Evolutionary conservation across 1,284 basidiomycete species (phyloP), one percentile per base, ranked within the genome.

Genomic region (Apiotrichum montevideense): DNA sequence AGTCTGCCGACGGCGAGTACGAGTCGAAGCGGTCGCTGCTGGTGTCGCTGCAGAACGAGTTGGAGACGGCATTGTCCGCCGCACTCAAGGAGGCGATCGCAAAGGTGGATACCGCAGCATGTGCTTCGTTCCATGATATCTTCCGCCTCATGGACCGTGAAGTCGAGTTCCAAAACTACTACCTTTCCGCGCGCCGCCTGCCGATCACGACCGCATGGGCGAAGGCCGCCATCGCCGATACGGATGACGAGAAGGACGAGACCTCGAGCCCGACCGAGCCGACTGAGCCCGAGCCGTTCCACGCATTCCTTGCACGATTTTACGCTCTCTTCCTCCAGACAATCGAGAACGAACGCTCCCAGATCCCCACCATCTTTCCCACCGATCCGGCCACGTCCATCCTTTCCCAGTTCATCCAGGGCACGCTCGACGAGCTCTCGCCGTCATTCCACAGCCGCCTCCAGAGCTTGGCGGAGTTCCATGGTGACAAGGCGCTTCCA

Each of bases 131-230:
- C 74, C 91, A 87, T 70, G 80, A 82, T 29, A 91, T 96, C 51
- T 97, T 96, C 74, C 83, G 83, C 59, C 84, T 88, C 68, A 96
- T 97, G 60, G 88, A 94, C 67, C 82, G 93, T 46, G 90, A 90
- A 71, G 80, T 84, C 10, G 93, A 96, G 74, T 97, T 94, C 73
- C 83, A 88, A 61, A 87, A 88, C 68, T 95, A 94, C 72, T 97
- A 96, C 78, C 90, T 92, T 72, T 89, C 88, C 6, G 87, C 88
- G 4, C 81, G 90, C 46, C 80, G 88, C 52, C 79, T 82, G 10
- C 67, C 79, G 6, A 72, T 95, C 11, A 79, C 88, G 44, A 77
- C 83, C 14, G 67, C 81, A 52, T 97, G 93, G 93, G 80, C 83
- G 61, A 79, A 79, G 34, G 80, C 52, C 2, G 47, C 37, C 3